Base-by-base conservation (phyloP, 163 green algal genomes). In the Prototheca cutis region DNA sequence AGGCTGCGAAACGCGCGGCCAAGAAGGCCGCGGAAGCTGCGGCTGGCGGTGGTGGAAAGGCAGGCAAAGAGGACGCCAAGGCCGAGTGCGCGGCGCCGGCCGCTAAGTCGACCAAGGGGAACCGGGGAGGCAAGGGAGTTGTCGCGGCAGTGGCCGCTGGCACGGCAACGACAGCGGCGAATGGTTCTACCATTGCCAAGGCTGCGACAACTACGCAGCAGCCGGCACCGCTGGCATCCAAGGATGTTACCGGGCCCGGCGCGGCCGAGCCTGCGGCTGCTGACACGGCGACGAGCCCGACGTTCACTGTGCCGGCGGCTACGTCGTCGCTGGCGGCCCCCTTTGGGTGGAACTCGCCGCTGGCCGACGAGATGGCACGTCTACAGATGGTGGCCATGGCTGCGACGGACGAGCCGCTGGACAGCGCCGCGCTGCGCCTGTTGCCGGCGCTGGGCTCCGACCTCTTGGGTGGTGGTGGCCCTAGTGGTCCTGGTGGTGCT, bases 311-410 rank as follows among this genome's bases (percentile, higher is more conserved):
- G 15, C 6, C 60, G 6, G 19, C 52, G 3, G 19, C 36, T 23
- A 48, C 42, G 18, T 51, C 42, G 42, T 23, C 42, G 42, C 42
- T 67, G 61, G 25, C 30, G n/a, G 48, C 55, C 3, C 55, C 55
- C 27, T 70, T 70, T 55, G 55, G 34, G n/a, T 70, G 63, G 63
- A 70, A 48, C 55, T 64, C 55, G 6, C 55, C 63, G 2, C 55
- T 70, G 34, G 63, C 63, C 2, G 63, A 64, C 27, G 63, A 70
- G n/a, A 42, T 70, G 27, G 56, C 63, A 21, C 62, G 58, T 33
- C 63, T 70, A 48, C 63, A 70, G 55, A 48, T 70, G 63, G 40
- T 23, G 24, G 8, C 13, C 1, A 24, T 32, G 10, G 40, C 29
- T n/a, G 8, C 13, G 1, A 32, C 48, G 10, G 36, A 30, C 21